Evolutionary conservation across 2,329 filamentous ascomycete species (phyloP), one percentile per base, ranked within the genome.

Genomic region (Aspergillus amoenus): DNA sequence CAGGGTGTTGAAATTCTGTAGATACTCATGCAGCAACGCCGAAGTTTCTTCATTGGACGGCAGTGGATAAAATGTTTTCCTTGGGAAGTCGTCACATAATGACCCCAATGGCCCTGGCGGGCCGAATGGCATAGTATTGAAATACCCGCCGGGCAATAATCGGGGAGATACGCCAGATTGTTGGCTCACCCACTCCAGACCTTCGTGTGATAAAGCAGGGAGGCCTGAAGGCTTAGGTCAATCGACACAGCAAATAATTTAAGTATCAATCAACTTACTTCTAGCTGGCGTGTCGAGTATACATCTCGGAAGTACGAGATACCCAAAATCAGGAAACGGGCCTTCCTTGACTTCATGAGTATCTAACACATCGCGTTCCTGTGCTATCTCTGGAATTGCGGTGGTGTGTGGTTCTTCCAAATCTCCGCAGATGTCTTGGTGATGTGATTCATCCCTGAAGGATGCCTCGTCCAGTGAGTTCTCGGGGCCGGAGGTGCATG

Each of bases 181-280:
- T 22, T 50, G 52, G n/a, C 49, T 44, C 40, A 63, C 55, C 61
- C 61, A 63, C 15, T 61, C 52, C n/a, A 59, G 17, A 1, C 61
- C 61, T 40, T 58, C 59, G 11, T 18, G 45, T 15, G 61, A 61
- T 24, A 60, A 39, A 22, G 52, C 45, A 3, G 52, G 52, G 5
- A 63, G 50, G 21, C 56, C 61, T 63, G 39, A 5, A 15, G n/a
- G 6, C 5, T 4, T 43, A 45, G 13, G 43, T 54, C 22, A 54
- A 13, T 11, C 6, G 5, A 55, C n/a, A 46, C 42, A n/a, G 18
- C 5, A 30, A 6, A 37, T 4, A 4, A 22, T 9, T 39, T 5
- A 15, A 2, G n/a, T 32, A 32, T 9, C 6, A 24, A 3, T 17
- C 6, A n/a, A 46, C 60, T 57, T 39, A 61, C 60, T 42, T 21